Evolutionary conservation across 768 basidiomycete species (phyloP), one percentile per base, ranked within the genome.

Genomic region (Kwoniella dejecticola): DNA sequence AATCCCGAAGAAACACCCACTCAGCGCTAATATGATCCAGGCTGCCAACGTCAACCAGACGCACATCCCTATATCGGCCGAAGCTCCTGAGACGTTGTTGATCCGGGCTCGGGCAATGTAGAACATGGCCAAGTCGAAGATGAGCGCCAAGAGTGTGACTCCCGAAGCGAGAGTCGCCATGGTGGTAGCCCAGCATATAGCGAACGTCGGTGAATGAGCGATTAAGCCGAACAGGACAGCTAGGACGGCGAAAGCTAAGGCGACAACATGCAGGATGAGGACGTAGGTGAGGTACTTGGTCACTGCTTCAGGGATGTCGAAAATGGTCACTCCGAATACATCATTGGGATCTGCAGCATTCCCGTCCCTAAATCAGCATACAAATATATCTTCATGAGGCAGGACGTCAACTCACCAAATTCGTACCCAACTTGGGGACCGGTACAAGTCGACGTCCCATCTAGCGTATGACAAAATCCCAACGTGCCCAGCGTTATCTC

Each of bases 251-350:
- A 89, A 83, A 12, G 79, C 84, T 57, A 97, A 86, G 15, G 91
- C 95, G 59, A 92, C 86, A 62, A 96, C 86, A 76, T 98, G 94
- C 15, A 98, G 84, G 65, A 97, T 86, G 66, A 99, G 86, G 23
- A 87, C 87, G 72, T 95, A 95, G 10, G 96, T 98, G 74, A 97
- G 82, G 91, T 94, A 97, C 81, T 96, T 95, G 63, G 93, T 89
- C 50, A 75, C 65, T 5, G 91, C 85, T 57, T 86, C 81, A 1
- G 93, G 91, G 52, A 97, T 90, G 67, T 90, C 78, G 57, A 94
- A 79, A 26, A 82, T 70, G 76, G 90, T 83, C 19, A 78, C 62
- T 5, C 88, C 90, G 30, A 96, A 85, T 1, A 97, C 83, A 36
- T 82, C 74, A 71, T 93, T 91, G 67, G 94, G 85, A 70, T 97